Conservation (phyloP, 805 yeast species). For the Metschnikowia corniflorae region DNA sequence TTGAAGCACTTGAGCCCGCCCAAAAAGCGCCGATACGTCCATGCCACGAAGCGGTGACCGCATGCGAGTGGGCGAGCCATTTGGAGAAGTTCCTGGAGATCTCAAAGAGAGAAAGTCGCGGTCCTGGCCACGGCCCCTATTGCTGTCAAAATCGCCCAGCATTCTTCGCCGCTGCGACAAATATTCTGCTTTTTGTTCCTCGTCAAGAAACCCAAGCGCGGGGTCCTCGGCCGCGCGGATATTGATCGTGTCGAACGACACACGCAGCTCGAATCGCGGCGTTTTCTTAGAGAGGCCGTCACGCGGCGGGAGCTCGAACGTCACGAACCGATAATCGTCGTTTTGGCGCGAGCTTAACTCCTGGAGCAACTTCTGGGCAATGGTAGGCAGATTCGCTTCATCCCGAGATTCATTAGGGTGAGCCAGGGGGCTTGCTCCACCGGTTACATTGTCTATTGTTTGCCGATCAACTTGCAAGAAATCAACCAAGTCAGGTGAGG, state of each 20-base stretch:
- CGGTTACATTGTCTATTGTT: background rate
- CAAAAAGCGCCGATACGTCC: slow-evolving; percentile 15
- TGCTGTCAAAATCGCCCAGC: slow-evolving; percentile 11
- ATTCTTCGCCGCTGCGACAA: slow-evolving; percentile 14
- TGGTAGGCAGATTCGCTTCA: background rate
- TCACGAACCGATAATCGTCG: slow-evolving; percentile 12
- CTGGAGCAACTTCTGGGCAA: slow-evolving; percentile 11
- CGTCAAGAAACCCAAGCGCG: slow-evolving; percentile 18
- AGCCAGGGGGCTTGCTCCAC: background rate
- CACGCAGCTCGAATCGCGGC: slow-evolving; percentile 33
- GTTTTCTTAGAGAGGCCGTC: slow-evolving; percentile 2
- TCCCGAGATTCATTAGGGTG: background rate
- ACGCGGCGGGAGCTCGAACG: slow-evolving; percentile 2
- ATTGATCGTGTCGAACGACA: slow-evolving; percentile 55
- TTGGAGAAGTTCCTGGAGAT: slow-evolving; percentile 18
- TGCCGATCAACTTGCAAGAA: slow-evolving; percentile 2
- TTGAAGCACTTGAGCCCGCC: slow-evolving; percentile 10
- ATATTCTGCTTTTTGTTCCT: slow-evolving; percentile 9
- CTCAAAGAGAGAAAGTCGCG: slow-evolving; percentile 10
- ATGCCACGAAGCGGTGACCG: slow-evolving; percentile 17
- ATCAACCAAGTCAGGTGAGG: slow-evolving; percentile 15
- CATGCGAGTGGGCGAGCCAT: slow-evolving; percentile 20
- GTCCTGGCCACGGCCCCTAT: slow-evolving; percentile 17
- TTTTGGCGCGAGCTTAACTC: slow-evolving; percentile 12
- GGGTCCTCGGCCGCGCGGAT: slow-evolving; percentile 26